Percentiles rank a stretch among this genome's conserved stretches.
Evolutionary conservation across 1,284 basidiomycete species (phyloP).

Genomic region (Puccinia horiana): DNA sequence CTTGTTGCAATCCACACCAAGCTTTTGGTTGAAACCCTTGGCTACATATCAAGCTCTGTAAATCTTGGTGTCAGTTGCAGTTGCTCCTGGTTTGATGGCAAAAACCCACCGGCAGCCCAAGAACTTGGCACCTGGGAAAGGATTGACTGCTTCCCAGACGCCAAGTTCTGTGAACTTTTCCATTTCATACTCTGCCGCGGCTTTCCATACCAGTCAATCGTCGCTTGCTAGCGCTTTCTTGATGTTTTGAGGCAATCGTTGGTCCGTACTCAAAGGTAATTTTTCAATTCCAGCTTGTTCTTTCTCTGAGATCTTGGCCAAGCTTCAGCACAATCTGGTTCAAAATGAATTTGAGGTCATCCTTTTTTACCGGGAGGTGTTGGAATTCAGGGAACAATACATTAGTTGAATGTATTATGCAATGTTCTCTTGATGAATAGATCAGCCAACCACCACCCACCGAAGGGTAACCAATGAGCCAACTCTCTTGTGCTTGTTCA

Average conservation of each 20-base stretch:
- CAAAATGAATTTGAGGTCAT: not conserved
- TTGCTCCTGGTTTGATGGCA: not conserved
- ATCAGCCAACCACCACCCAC: constrained; percentile 17
- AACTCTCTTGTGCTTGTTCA: not conserved
- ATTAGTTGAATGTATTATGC: not conserved
- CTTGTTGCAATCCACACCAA: constrained; percentile 49
- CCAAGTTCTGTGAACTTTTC: not conserved
- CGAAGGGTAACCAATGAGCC: not conserved
- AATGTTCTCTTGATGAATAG: not conserved
- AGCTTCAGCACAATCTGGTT: not conserved
- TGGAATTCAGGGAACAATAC: constrained; percentile 1
- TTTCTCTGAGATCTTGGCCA: not conserved
- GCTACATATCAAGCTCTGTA: constrained; percentile 48
- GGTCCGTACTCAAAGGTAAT: not conserved
- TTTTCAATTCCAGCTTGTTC: too few relatives aligned
- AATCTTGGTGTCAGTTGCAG: not conserved
- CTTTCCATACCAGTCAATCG: not conserved
- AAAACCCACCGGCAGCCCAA: too few relatives aligned
- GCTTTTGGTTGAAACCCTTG: constrained; percentile 47
- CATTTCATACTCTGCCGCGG: not conserved
- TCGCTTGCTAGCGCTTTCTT: not conserved
- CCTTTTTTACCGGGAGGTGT: not conserved
- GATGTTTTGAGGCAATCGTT: not conserved
- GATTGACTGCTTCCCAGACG: too few relatives aligned
- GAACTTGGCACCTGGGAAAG: not conserved